Evolutionary conservation across 306 rosid genomes (phyloP).

Genomic region (Betula pendula): DNA sequence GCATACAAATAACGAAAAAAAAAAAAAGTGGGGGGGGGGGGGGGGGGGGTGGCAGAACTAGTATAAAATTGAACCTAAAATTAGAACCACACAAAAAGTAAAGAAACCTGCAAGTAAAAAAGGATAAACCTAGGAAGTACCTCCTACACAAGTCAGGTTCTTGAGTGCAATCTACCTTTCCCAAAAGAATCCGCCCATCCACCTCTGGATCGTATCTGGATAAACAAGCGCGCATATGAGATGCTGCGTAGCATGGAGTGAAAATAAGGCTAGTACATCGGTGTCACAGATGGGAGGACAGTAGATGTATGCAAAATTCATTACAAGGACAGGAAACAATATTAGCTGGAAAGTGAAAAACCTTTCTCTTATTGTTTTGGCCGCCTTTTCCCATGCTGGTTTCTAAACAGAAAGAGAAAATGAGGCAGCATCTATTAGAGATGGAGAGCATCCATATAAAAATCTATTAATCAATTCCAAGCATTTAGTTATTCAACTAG

Average conservation of each 20-base stretch:
- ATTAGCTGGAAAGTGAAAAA: constrained; percentile 32
- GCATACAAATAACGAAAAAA: not conserved
- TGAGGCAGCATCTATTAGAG: constrained; percentile 26
- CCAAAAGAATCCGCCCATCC: constrained; percentile 87
- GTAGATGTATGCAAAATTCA: constrained; percentile 22
- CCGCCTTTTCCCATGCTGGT: constrained; percentile 97
- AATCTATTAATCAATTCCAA: constrained; percentile 11
- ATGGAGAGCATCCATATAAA: constrained; percentile 8
- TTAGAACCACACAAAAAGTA: not conserved
- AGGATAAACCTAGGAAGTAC: constrained; percentile 36
- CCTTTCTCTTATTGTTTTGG: constrained; percentile 81
- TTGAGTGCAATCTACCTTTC: constrained; percentile 81
- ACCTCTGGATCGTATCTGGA: constrained; percentile 88
- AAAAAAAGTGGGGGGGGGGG: no score
- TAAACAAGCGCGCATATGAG: constrained; percentile 23
- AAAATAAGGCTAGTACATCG: constrained; percentile 3
- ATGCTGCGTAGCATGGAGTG: constrained; percentile 17
- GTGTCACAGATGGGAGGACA: constrained; percentile 10
- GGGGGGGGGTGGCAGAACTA: not conserved
- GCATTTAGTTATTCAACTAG: constrained; percentile 14
- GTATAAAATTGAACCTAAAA: not conserved
- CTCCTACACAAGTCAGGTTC: constrained; percentile 83
- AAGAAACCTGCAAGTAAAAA: constrained; percentile 23
- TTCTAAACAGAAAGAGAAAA: constrained; percentile 55
- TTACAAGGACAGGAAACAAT: constrained; percentile 30